phyloP scores from a whole-genome alignment of 2,329 filamentous ascomycete species.

The Venturiaceae sp. region DNA sequence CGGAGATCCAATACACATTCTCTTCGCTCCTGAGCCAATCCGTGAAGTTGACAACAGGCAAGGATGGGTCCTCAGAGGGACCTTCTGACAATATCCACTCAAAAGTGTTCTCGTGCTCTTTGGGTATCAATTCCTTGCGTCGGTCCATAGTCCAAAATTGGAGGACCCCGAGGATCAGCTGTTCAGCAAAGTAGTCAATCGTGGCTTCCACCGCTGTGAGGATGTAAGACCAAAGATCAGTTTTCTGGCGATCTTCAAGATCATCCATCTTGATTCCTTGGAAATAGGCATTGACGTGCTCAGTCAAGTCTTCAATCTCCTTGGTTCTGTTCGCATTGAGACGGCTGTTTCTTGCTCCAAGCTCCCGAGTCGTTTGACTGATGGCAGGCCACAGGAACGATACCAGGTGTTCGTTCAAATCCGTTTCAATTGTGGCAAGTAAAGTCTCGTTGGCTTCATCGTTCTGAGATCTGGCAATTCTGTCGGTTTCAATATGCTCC shows the following conservation, averaged over 20 bases:
- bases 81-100: background rate
- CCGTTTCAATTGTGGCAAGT: background rate
- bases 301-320: background rate
- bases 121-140: background rate
- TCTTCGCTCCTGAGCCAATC: background rate
- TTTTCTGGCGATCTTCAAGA: background rate
- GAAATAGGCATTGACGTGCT: background rate
- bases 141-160: background rate
- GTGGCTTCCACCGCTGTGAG: background rate
- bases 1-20: conserved; percentile 10
- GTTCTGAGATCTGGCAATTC: background rate
- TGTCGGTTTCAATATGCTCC: background rate
- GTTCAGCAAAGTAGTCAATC: background rate
- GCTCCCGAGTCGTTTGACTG: background rate
- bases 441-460: background rate
- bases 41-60: background rate
- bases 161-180: background rate
- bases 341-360: background rate
- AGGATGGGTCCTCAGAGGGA: background rate
- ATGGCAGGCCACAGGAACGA: background rate
- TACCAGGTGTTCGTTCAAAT: background rate
- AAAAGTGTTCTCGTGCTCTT: background rate
- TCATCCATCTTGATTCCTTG: background rate
- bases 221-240: background rate
- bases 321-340: background rate